Conservation (phyloP, 2,329 filamentous ascomycete species). For the Gremmenia infestans region DNA sequence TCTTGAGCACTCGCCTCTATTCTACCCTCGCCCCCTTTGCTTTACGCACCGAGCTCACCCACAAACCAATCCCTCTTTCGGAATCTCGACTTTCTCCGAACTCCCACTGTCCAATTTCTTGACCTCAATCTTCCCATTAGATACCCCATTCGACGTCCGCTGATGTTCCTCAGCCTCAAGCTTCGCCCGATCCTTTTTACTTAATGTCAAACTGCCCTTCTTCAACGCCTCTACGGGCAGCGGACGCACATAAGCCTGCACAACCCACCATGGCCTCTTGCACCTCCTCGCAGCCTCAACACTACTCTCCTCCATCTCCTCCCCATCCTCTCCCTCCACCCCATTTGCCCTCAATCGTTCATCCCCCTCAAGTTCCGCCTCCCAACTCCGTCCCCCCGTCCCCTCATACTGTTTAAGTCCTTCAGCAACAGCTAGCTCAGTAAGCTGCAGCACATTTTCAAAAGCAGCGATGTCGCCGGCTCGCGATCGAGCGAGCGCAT, state of each 20-base stretch:
- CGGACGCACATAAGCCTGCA: conserved; percentile 80
- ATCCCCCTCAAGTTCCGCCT: conserved; percentile 33
- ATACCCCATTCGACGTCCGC: background rate
- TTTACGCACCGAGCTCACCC: conserved; percentile 9
- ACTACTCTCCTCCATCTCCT: conserved; percentile 47
- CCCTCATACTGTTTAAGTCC: conserved; percentile 65
- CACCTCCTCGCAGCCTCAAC: conserved; percentile 66
- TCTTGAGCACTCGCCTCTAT: conserved; percentile 17
- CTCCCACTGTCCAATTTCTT: conserved; percentile 6
- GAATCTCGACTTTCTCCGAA: conserved; percentile 20
- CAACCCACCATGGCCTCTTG: conserved; percentile 83
- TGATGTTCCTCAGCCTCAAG: conserved; percentile 26
- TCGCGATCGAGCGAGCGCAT: conserved; percentile 67
- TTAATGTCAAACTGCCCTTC: conserved; percentile 70
- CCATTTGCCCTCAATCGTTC: conserved; percentile 28
- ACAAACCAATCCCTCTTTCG: conserved; percentile 25
- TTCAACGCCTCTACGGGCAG: conserved; percentile 82
- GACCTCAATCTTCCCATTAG: conserved; percentile 9
- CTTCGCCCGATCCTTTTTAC: conserved; percentile 61
- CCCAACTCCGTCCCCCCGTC: conserved; percentile 46
- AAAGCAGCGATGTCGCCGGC: conserved; percentile 70
- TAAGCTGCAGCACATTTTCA: conserved; percentile 69
- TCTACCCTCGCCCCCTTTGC: background rate
- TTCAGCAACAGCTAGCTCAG: conserved; percentile 69
- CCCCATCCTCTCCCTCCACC: conserved; percentile 30